Base-by-base conservation (phyloP, 495 filamentous ascomycete genomes). In the Talaromyces ruber region DNA sequence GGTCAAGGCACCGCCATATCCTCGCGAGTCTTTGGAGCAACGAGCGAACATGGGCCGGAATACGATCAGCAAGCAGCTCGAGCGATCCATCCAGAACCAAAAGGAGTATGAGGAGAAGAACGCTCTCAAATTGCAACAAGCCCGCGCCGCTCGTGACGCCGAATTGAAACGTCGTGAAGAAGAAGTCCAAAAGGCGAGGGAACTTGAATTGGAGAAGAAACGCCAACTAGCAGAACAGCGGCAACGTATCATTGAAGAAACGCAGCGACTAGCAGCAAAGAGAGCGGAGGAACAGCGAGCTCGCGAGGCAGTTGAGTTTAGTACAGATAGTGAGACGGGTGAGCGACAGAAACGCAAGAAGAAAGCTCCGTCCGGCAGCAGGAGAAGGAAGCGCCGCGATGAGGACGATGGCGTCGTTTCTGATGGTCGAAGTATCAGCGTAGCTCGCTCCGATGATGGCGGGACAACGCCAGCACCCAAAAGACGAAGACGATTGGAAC, bases 11-110 rank as follows among this genome's bases (percentile, higher is more conserved):
- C 91, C 94, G 7, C 95, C 95, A 0, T 98, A 97, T 75, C 93
- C 93, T 0, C 86, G 88, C 61, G 81, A 86, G 37, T 91, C 97
- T 64, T 82, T 98, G 60, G 93, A 98, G 68, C 90, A 93, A 72
- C 91, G 95, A 59, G 93, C 94, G 30, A 93, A 90, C 79, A 98
- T 98, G 95, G 92, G 90, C 62, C 83, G 87, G 26, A 94, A 96
- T 68, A 98, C 95, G 1, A 92, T 96, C 73, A 87, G 90, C 63
- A 88, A 88, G 64, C 93, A 98, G 73, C 82, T 98, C 6, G 91
- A 92, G 64, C 87, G 91, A 53, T 87, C 90, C 0, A 81, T 93
- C 29, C 86, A 92, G 65, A 86, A 79, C 62, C 94, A 98, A 73
- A 86, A 82, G 55, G 92, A 95, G 65, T 98, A 96, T 70, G 95